These are phyloP conservation scores for Pseudogymnoascus sp. DNA, from an alignment of 2,329 filamentous ascomycete species.

Conservation along the genomic window DNA sequence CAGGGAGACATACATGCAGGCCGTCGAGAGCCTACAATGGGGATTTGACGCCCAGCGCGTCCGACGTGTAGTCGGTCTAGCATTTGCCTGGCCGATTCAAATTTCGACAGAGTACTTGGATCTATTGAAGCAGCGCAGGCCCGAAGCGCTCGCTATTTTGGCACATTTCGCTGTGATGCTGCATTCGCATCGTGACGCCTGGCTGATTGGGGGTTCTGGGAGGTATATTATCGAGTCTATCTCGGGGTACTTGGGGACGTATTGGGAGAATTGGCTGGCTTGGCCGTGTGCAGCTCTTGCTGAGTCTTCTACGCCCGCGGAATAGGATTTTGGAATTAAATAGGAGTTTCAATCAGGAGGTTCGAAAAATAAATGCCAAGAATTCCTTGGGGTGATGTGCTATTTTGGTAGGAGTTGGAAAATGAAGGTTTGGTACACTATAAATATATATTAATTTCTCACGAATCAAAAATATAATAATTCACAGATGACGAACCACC, in stretches of 20 bases:
- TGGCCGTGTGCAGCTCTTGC: neutral
- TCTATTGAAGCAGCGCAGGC: conserved; percentile 28
- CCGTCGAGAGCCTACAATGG: conserved; percentile 18
- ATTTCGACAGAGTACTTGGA: conserved; percentile 29
- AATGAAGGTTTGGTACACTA: neutral
- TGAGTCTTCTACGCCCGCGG: neutral
- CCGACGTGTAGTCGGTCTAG: conserved; percentile 14
- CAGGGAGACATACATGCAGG: conserved; percentile 14
- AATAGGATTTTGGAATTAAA: neutral
- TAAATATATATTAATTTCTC: neutral
- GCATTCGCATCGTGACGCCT: conserved; percentile 23
- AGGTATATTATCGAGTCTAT: conserved; percentile 23
- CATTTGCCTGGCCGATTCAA: conserved; percentile 35
- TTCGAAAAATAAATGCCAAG: neutral
- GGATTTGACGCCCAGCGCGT: conserved; percentile 16
- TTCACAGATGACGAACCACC: neutral
- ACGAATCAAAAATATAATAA: neutral
- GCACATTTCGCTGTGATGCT: conserved; percentile 34
- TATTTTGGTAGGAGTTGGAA: neutral
- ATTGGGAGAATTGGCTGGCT: conserved; percentile 20
- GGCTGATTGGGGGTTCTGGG: conserved; percentile 25
- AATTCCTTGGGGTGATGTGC: neutral
- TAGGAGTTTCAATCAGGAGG: neutral
- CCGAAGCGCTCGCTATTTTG: conserved; percentile 34
- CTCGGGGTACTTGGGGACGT: conserved; percentile 19